phyloP scores from a whole-genome alignment of 2,329 filamentous ascomycete species.

The Scedosporium dehoogii region DNA sequence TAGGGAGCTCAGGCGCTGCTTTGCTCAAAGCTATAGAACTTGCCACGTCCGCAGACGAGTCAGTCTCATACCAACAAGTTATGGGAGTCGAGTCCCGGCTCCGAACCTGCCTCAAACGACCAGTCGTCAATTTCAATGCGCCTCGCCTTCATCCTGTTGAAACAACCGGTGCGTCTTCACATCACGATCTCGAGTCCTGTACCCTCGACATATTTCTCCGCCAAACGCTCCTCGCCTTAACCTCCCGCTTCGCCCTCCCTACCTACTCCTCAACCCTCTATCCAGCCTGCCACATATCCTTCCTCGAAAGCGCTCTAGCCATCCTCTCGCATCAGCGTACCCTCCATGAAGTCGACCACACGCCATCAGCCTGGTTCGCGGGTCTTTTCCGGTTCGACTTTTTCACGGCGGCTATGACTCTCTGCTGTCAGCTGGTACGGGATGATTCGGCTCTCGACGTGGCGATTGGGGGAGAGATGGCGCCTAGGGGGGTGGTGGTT shows the following conservation, averaged over 20 bases:
- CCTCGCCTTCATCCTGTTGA: too few relatives aligned
- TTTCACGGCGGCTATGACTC: constrained; percentile 24
- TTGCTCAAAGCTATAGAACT: not conserved
- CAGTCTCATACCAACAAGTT: constrained; percentile 20
- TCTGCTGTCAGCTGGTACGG: constrained; percentile 22
- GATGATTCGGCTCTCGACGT: constrained; percentile 15
- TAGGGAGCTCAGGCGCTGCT: not conserved
- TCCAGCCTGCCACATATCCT: constrained; percentile 26
- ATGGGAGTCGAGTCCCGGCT: constrained; percentile 21
- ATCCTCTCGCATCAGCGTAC: constrained; percentile 25
- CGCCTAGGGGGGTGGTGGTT: constrained; percentile 9
- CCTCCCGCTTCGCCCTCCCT: constrained; percentile 24
- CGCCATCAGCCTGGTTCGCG: constrained; percentile 20
- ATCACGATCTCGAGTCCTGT: not conserved
- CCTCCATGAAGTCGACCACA: constrained; percentile 16
- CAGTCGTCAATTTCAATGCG: constrained; percentile 13
- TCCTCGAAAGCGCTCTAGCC: constrained; percentile 24
- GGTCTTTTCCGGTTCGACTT: constrained; percentile 24
- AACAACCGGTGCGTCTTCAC: constrained; percentile 11
- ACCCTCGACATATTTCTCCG: constrained; percentile 24
- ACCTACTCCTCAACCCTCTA: constrained; percentile 20
- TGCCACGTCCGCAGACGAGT: constrained; percentile 15
- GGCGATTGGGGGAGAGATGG: not conserved
- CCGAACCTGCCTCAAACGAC: constrained; percentile 20
- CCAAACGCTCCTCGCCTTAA: constrained; percentile 24